Evolutionary conservation across 2,329 filamentous ascomycete genomes (phyloP).

Genomic region (Diaporthe nobilis): DNA sequence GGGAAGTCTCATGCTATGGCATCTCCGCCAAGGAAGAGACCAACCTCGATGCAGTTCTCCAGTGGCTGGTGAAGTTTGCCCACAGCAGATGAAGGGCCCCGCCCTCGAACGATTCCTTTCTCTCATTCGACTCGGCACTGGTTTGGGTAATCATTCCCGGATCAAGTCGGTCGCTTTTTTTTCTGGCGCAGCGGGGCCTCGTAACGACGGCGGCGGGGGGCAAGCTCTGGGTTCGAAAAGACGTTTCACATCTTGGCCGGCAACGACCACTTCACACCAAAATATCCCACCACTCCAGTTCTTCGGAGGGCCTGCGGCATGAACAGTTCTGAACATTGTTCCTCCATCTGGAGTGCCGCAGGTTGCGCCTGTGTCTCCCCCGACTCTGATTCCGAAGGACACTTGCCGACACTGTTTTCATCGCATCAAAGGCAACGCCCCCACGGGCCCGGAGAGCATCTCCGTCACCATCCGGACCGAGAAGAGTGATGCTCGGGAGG

Average conservation of each 20-base stretch:
- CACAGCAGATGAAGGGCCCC: conserved; percentile 69
- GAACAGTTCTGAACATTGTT: conserved; percentile 8
- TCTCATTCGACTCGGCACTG: conserved; percentile 23
- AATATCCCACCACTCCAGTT: conserved; percentile 32
- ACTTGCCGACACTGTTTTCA: conserved; percentile 16
- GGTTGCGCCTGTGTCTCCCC: background rate
- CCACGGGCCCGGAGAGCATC: conserved; percentile 26
- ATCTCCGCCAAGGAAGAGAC: conserved; percentile 99
- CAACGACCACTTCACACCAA: conserved; percentile 42
- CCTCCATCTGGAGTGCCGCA: conserved; percentile 14
- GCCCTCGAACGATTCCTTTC: conserved; percentile 10
- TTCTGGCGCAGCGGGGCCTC: conserved; percentile 39
- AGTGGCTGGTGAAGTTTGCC: conserved; percentile 94
- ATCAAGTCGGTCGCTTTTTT: conserved; percentile 37
- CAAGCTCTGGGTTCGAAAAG: conserved; percentile 41
- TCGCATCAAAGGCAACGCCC: conserved; percentile 33
- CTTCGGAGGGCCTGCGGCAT: conserved; percentile 24
- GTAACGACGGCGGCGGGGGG: conserved; percentile 36
- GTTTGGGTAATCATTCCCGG: conserved; percentile 20
- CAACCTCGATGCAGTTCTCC: conserved; percentile 95
- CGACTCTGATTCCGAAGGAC: background rate
- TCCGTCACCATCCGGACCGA: conserved; percentile 23
- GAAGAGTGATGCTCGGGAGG: conserved; percentile 25
- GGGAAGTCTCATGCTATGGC: conserved; percentile 98
- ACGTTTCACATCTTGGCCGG: conserved; percentile 42